Percentiles rank a stretch among this genome's conserved stretches.
These are phyloP conservation scores for Suaeda aralocaspica DNA, from an alignment of 148 eudicot genomes.

Conservation along the genomic window DNA sequence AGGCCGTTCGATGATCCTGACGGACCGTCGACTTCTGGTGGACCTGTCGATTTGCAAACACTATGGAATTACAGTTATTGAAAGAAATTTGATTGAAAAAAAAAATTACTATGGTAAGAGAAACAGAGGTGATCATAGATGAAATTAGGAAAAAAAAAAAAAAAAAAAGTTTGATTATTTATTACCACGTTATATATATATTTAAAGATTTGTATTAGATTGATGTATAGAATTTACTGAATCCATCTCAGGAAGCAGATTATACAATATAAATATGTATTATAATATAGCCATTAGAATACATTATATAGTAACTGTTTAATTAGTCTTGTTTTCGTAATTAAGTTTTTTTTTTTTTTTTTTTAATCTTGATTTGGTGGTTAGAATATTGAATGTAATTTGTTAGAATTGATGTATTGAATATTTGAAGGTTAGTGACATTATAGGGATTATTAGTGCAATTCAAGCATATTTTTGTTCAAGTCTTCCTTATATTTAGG, in stretches of 20 bases:
- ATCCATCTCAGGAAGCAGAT: slow-evolving; percentile 23
- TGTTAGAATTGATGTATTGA: slow-evolving; percentile 6
- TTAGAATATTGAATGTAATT: slow-evolving; percentile 13
- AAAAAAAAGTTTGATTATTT: background rate
- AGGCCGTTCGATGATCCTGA: slow-evolving; percentile 42
- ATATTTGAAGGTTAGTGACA: slow-evolving; percentile 9
- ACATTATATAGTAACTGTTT: slow-evolving; percentile 7
- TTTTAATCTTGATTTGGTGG: background rate
- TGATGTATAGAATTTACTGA: slow-evolving; percentile 28
- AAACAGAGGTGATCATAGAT: slow-evolving; percentile 14
- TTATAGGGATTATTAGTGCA: background rate
- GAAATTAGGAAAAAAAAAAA: slow-evolving; percentile 2
- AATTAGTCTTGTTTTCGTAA: background rate
- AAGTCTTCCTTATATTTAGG: background rate
- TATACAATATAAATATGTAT: slow-evolving; percentile 17
- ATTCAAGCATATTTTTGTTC: background rate
- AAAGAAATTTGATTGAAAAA: slow-evolving; percentile 23
- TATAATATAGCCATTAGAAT: slow-evolving; percentile 9
- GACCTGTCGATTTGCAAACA: slow-evolving; percentile 41
- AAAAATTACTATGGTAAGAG: background rate
- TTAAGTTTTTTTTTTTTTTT: background rate
- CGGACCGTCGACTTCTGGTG: slow-evolving; percentile 42
- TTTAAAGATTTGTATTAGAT: slow-evolving; percentile 16
- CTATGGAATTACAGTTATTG: slow-evolving; percentile 65
- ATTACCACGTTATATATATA: slow-evolving; percentile 18